Conservation (phyloP, 345 rosid species). For the Heritiera fomes region DNA sequence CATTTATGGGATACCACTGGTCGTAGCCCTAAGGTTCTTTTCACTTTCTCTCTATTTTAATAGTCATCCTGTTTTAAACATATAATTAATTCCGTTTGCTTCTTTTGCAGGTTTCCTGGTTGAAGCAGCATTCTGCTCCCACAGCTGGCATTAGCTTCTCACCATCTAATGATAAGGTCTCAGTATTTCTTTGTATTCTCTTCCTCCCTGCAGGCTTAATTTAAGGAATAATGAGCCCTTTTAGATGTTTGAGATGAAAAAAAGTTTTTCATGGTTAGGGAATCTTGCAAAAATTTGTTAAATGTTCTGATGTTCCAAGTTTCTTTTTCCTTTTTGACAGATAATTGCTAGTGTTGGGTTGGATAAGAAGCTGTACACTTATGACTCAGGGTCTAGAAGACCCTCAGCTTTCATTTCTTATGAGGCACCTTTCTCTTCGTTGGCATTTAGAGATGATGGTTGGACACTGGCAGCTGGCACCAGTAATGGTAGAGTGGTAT, state of each 20-base stretch:
- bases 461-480: constrained; percentile 92
- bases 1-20: constrained; percentile 98
- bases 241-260: constrained; percentile 14
- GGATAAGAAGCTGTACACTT: constrained; percentile 92
- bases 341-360: constrained; percentile 90
- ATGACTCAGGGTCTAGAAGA: constrained; percentile 83
- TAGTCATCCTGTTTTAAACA: constrained; percentile 1
- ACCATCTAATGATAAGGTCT: constrained; percentile 94
- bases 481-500: constrained; percentile 83
- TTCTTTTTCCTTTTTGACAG: constrained; percentile 43
- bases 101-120: constrained; percentile 77
- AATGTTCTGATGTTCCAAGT: constrained; percentile 16
- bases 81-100: constrained; percentile 19
- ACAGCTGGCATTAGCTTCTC: constrained; percentile 93
- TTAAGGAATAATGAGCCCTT: neutral
- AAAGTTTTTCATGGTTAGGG: constrained; percentile 1
- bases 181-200: constrained; percentile 17
- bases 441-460: constrained; percentile 95
- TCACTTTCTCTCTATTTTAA: neutral
- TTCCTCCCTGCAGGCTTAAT: neutral
- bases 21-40: constrained; percentile 80
- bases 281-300: constrained; percentile 6
- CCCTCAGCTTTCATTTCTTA: constrained; percentile 68
- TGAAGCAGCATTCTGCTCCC: constrained; percentile 97
- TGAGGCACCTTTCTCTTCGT: constrained; percentile 96